phyloP scores from a whole-genome alignment of 495 filamentous ascomycete species.

The Aspergillus olivimuriae region DNA sequence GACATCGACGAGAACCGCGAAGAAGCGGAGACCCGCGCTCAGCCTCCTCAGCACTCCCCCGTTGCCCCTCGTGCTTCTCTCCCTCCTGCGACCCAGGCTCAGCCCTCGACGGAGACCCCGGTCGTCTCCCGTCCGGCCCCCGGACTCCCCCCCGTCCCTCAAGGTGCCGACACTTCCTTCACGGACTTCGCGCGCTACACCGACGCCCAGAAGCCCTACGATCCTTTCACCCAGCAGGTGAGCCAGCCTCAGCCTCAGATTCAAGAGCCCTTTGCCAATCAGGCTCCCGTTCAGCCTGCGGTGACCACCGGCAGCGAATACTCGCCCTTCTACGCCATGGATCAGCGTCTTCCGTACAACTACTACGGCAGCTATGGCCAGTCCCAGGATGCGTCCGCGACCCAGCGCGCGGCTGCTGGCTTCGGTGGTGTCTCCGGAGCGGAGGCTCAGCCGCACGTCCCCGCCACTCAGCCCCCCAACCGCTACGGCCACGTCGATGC shows the following conservation, averaged over 20 bases:
- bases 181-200: constrained; percentile 63
- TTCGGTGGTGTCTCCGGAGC: constrained; percentile 67
- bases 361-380: constrained; percentile 75
- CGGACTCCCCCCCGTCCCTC: constrained; percentile 60
- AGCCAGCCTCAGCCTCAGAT: constrained; percentile 58
- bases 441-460: constrained; percentile 71
- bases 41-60: constrained; percentile 91
- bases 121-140: constrained; percentile 61
- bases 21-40: constrained; percentile 88
- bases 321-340: constrained; percentile 81
- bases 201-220: constrained; percentile 76
- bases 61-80: constrained; percentile 88
- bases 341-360: constrained; percentile 71
- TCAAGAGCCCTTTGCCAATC: constrained; percentile 52
- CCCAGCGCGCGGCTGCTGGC: constrained; percentile 55
- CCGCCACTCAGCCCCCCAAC: constrained; percentile 58
- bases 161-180: constrained; percentile 47
- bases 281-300: constrained; percentile 44
- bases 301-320: constrained; percentile 69
- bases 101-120: constrained; percentile 47
- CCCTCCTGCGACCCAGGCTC: constrained; percentile 60
- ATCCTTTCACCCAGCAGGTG: constrained; percentile 75
- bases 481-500: constrained; percentile 69
- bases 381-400: constrained; percentile 67
- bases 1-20: constrained; percentile 93